phyloP scores from a whole-genome alignment of 164 flowering plant species.

The Paratinospora sagittata region DNA sequence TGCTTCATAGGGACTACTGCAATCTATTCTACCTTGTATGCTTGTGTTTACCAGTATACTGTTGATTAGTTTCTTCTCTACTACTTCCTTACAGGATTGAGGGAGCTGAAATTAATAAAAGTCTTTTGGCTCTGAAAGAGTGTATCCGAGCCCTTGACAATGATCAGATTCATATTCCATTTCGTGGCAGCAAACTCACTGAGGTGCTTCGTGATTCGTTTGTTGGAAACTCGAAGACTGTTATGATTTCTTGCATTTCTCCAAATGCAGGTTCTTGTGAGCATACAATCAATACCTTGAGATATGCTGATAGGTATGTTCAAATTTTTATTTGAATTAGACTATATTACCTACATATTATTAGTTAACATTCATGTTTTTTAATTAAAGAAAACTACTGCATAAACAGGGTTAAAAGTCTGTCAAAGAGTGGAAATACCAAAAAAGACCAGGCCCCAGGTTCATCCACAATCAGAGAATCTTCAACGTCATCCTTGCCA shows the following conservation, averaged over 20 bases:
- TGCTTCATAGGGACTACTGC: neutral
- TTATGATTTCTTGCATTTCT: constrained; percentile 98
- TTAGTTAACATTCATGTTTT: neutral
- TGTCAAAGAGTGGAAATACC: constrained; percentile 77
- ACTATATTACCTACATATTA: neutral
- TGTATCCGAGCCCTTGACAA: constrained; percentile 99
- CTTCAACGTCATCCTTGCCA: constrained; percentile 36
- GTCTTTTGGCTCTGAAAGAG: constrained; percentile 96
- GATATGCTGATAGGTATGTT: constrained; percentile 94
- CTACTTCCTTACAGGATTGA: constrained; percentile 61
- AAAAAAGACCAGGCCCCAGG: constrained; percentile 56
- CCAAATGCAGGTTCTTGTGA: constrained; percentile 99
- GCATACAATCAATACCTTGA: constrained; percentile 91
- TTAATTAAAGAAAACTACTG: constrained; percentile 3
- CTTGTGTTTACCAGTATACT: too few species aligned
- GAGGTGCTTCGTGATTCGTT: constrained; percentile 99
- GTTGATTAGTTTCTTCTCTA: too few species aligned
- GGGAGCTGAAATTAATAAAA: constrained; percentile 99
- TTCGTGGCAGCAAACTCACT: constrained; percentile 99
- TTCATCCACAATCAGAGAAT: constrained; percentile 40
- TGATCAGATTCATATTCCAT: constrained; percentile 97
- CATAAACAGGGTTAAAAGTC: constrained; percentile 78
- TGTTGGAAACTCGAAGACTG: constrained; percentile 96
- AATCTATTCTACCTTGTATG: too few species aligned
- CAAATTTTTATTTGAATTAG: constrained; percentile 6